A percentile compares a stretch with the other conserved stretches of the same genome.
phyloP scores from a whole-genome alignment of 2,329 filamentous ascomycete genomes.

The Fusarium albosuccineum region DNA sequence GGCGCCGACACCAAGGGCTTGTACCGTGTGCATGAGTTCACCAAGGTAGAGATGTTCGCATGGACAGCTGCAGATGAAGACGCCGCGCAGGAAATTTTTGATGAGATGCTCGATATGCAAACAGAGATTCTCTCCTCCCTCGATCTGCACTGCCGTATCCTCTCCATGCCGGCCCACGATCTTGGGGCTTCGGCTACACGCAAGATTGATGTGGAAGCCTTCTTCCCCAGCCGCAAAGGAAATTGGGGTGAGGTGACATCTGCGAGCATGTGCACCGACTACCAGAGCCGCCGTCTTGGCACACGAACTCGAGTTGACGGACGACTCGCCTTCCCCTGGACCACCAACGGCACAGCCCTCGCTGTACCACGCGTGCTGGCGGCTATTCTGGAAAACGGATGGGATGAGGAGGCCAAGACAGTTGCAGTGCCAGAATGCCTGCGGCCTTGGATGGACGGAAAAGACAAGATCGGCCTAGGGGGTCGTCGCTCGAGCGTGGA shows the following conservation, averaged over 20 bases:
- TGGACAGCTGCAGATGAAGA: constrained; percentile 77
- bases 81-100: constrained; percentile 72
- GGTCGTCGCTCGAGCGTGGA: constrained; percentile 47
- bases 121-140: constrained; percentile 83
- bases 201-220: constrained; percentile 94
- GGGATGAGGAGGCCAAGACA: constrained; percentile 76
- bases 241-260: constrained; percentile 94
- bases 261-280: constrained; percentile 92
- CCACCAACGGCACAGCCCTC: constrained; percentile 92
- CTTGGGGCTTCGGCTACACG: constrained; percentile 88
- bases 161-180: constrained; percentile 92
- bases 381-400: constrained; percentile 90
- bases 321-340: constrained; percentile 82
- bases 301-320: constrained; percentile 75
- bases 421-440: constrained; percentile 85
- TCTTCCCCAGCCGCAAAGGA: constrained; percentile 83
- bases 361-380: constrained; percentile 92
- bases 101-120: constrained; percentile 90
- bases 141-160: constrained; percentile 84
- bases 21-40: constrained; percentile 98
- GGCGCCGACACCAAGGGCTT: constrained; percentile 93
- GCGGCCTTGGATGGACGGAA: constrained; percentile 85
- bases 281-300: constrained; percentile 85
- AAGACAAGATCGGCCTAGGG: constrained; percentile 70
- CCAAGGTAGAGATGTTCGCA: constrained; percentile 97